These are phyloP conservation scores for Mycena floridula DNA, from an alignment of 768 basidiomycete genomes.

Conservation along the genomic window DNA sequence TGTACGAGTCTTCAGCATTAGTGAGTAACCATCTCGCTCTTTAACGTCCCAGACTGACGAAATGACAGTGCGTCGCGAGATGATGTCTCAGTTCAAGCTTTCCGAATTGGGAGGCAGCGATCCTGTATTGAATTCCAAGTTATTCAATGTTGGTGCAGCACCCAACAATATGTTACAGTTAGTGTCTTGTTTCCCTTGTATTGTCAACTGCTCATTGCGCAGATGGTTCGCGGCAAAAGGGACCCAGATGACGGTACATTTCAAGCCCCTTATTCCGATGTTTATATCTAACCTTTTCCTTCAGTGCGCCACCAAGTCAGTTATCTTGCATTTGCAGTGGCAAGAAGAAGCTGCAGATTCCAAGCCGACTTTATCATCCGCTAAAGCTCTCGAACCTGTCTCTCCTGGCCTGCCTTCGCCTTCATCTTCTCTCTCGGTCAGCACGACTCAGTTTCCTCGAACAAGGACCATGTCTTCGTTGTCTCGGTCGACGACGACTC, in stretches of 20 bases:
- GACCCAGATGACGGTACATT: slow-evolving; percentile 78
- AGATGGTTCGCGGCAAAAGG: slow-evolving; percentile 92
- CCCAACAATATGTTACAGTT: slow-evolving; percentile 86
- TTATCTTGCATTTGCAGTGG: slow-evolving; percentile 85
- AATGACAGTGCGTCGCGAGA: slow-evolving; percentile 56
- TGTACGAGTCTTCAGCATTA: slow-evolving; percentile 86
- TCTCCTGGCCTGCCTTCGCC: slow-evolving; percentile 4
- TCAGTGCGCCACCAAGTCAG: slow-evolving; percentile 84
- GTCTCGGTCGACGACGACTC: slow-evolving; percentile 43
- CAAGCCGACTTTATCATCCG: slow-evolving; percentile 4
- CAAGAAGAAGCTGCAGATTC: slow-evolving; percentile 49
- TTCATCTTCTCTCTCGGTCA: slow-evolving; percentile 10
- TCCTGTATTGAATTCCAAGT: slow-evolving; percentile 55
- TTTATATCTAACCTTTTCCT: neutral
- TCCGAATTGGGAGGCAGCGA: slow-evolving; percentile 69
- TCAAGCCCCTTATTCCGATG: neutral
- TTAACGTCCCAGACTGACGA: too few species aligned
- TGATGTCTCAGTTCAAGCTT: slow-evolving; percentile 89
- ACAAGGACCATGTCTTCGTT: slow-evolving; percentile 46
- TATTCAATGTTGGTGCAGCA: slow-evolving; percentile 74
- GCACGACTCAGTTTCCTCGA: slow-evolving; percentile 22
- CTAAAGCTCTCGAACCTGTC: neutral
- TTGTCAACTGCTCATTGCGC: too few species aligned
- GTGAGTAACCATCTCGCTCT: slow-evolving; percentile 43
- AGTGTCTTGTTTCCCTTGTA: slow-evolving; percentile 18